Evolutionary conservation across 148 eudicot genomes (phyloP), one percentile per base, ranked within the genome.

Genomic region (Vaccinium vitisidaea): DNA sequence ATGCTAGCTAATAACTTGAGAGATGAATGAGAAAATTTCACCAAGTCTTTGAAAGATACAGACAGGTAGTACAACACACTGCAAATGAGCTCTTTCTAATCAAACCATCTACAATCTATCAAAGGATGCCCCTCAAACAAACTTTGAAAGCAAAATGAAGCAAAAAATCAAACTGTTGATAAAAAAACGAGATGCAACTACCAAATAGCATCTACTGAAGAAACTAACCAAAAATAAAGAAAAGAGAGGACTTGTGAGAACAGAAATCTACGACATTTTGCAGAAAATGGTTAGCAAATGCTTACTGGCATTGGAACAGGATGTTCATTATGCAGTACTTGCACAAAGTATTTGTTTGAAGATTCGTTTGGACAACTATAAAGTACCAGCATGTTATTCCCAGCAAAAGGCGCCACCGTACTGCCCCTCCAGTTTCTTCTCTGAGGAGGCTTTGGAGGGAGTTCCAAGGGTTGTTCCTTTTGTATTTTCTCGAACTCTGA

Each of bases 261-360:
- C 19, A 6, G 39, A 61, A 32, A 21, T 32, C 25, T 15, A 80
- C 13, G 61, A 30, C 71, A 49, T 39, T 21, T 82, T 61, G 48
- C 6, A 23, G 7, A 32, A 19, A 12, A 1, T 65, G 46, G n/a
- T 55, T 3, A 11, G 52, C 18, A 83, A 76, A 85, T 73, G 86
- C 97, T 97, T 91, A 97, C 99, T 87, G 98, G 94, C 85, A 94
- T 76, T 30, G 92, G 95, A 79, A 91, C 84, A 7, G 99, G 98
- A 80, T 89, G 95, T 84, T 97, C 99, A 86, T 97, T 97, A 88
- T 97, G 99, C 81, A 95, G 86, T 49, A 93, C 95, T 86, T 92
- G 96, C 87, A 95, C 98, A 85, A 89, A 95, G 86, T 97, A 94
- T 61, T 93, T 92, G 95, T 88, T 91, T 30, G 92, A 71, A 56